These are phyloP conservation scores for Sporobolomyces pararoseus DNA, from an alignment of 768 basidiomycete species.

Conservation along the genomic window DNA sequence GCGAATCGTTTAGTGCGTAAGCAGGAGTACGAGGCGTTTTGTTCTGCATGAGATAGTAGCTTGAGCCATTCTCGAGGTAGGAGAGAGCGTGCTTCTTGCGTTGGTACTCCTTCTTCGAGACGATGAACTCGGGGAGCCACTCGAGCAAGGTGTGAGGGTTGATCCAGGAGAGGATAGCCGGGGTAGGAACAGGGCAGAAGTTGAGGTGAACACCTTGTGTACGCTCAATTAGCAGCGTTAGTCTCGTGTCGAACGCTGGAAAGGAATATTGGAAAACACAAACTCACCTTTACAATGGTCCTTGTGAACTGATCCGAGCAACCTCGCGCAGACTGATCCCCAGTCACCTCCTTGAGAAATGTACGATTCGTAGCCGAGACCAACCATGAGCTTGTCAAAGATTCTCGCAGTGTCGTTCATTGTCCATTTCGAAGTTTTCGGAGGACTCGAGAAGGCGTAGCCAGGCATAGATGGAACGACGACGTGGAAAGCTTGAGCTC, in stretches of 20 bases:
- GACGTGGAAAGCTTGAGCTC: slow-evolving; percentile 35
- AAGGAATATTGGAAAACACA: no score
- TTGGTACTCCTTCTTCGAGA: slow-evolving; percentile 8
- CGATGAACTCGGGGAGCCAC: slow-evolving; percentile 20
- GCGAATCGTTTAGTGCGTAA: slow-evolving; percentile 29
- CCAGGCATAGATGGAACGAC: slow-evolving; percentile 43
- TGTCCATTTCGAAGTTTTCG: slow-evolving; percentile 16
- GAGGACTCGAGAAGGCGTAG: slow-evolving; percentile 35
- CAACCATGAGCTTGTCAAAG: slow-evolving; percentile 42
- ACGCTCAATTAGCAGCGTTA: no score
- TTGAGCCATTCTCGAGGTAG: slow-evolving; percentile 21
- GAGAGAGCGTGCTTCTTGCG: background rate
- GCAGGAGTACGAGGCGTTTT: slow-evolving; percentile 28
- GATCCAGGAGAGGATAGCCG: slow-evolving; percentile 10
- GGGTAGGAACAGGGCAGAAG: slow-evolving; percentile 25
- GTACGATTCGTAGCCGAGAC: slow-evolving; percentile 30
- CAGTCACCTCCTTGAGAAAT: slow-evolving; percentile 35
- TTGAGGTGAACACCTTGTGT: slow-evolving; percentile 34
- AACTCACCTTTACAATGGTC: slow-evolving; percentile 27
- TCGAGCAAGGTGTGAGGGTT: slow-evolving; percentile 18
- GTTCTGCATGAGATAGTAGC: slow-evolving; percentile 29
- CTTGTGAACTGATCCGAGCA: slow-evolving; percentile 8
- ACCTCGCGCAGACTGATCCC: slow-evolving; percentile 27
- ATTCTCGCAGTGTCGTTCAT: slow-evolving; percentile 38
- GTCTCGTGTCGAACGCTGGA: no score